Conservation (phyloP, 768 basidiomycete species). For the Strobilomyces dryophilus region DNA sequence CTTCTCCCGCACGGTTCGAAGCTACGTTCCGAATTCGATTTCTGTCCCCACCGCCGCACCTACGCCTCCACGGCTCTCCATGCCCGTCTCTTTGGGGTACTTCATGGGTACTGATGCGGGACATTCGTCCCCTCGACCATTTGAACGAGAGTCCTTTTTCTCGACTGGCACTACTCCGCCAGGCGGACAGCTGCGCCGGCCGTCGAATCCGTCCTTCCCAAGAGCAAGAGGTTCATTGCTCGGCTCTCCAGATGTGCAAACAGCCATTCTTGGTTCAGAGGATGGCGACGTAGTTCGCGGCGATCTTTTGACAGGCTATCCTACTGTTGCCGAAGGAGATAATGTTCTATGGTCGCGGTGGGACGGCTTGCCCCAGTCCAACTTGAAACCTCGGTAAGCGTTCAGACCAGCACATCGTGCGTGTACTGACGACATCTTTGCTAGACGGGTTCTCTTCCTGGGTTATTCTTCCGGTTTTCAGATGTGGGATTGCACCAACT, state of each 20-base stretch:
- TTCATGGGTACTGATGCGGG: no score
- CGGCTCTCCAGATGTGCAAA: constrained; percentile 17
- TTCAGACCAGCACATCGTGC: not conserved
- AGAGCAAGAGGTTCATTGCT: constrained; percentile 32
- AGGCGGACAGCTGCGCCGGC: constrained; percentile 10
- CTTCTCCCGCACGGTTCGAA: no score
- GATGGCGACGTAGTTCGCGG: constrained; percentile 20
- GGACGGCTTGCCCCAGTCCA: constrained; percentile 23
- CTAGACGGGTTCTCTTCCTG: constrained; percentile 47
- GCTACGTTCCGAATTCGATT: no score
- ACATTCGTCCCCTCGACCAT: no score
- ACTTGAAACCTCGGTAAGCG: constrained; percentile 19
- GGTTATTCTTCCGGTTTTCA: constrained; percentile 52
- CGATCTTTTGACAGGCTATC: constrained; percentile 23
- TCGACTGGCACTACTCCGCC: constrained; percentile 4
- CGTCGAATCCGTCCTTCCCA: constrained; percentile 9
- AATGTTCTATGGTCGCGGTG: constrained; percentile 31
- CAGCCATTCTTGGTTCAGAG: constrained; percentile 16
- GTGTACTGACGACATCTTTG: constrained; percentile 2
- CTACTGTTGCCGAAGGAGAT: constrained; percentile 30
- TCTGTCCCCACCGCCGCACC: no score
- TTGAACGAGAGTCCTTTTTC: not conserved
- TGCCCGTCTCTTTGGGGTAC: no score
- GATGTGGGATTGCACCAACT: constrained; percentile 58
- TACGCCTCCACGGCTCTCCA: no score